These are phyloP conservation scores for Eucalyptus virginea DNA, from an alignment of 345 rosid genomes.

Conservation along the genomic window DNA sequence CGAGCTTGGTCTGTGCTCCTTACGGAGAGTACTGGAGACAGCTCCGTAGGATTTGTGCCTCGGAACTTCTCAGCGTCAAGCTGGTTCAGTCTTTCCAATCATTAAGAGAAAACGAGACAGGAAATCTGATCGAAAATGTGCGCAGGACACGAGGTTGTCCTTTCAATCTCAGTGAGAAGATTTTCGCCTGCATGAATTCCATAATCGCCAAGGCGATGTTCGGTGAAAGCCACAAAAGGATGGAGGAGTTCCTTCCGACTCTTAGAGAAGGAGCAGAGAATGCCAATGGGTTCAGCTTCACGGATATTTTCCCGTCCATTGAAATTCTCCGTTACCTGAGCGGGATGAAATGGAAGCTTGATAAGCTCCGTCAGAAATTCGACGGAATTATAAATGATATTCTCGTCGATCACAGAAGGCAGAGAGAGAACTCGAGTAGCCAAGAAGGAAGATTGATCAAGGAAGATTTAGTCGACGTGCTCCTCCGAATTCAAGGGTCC, in stretches of 20 bases:
- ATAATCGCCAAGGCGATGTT: not conserved
- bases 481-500: not conserved
- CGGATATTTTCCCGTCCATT: not conserved
- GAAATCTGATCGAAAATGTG: not conserved
- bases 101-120: not conserved
- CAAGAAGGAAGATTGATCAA: not conserved
- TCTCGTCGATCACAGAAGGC: not conserved
- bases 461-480: not conserved
- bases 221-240: not conserved
- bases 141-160: not conserved
- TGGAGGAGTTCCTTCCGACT: not conserved
- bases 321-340: not conserved
- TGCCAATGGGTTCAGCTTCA: not conserved
- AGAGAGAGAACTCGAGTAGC: not conserved
- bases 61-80: not conserved
- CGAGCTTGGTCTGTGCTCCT: not conserved
- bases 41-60: not conserved
- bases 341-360: not conserved
- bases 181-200: not conserved
- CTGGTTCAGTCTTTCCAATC: not conserved
- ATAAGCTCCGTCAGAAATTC: not conserved
- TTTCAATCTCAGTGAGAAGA: not conserved
- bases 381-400: not conserved
- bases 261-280: not conserved
- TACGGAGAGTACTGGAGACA: not conserved